These are phyloP conservation scores for Gossypium rotundifolium DNA, from an alignment of 345 rosid genomes.

Conservation along the genomic window DNA sequence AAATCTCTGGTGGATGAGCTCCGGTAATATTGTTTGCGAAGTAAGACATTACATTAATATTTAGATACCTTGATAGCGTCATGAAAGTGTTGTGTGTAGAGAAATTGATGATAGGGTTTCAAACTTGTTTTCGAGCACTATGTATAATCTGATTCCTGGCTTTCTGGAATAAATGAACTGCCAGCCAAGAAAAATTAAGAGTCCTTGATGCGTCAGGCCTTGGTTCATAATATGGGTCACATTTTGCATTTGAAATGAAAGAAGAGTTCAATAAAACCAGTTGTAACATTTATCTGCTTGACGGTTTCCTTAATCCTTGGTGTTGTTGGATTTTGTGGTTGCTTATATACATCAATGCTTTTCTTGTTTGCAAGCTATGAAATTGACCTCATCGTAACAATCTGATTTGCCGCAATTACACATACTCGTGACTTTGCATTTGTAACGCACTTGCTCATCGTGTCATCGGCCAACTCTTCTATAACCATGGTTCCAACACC, in stretches of 20 bases:
- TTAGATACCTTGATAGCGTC: not conserved
- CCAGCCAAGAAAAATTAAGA: not conserved
- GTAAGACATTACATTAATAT: not conserved
- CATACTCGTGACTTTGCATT: too few relatives aligned
- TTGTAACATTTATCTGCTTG: too few relatives aligned
- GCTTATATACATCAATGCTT: too few relatives aligned
- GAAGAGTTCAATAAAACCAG: too few relatives aligned
- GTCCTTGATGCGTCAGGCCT: not conserved
- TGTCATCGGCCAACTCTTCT: too few relatives aligned
- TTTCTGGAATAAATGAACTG: not conserved
- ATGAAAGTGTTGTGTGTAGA: not conserved
- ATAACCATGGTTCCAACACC: too few relatives aligned
- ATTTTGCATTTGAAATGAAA: not conserved
- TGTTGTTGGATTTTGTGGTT: too few relatives aligned
- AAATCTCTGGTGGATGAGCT: slow-evolving; percentile 46
- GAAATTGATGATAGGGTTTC: not conserved
- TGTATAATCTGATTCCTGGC: not conserved
- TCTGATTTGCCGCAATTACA: too few relatives aligned
- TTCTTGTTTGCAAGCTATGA: too few relatives aligned
- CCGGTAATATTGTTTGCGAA: slow-evolving; percentile 23
- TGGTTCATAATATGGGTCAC: not conserved
- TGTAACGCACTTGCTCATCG: too few relatives aligned
- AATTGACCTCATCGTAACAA: too few relatives aligned
- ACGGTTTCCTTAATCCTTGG: too few relatives aligned
- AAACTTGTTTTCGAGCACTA: not conserved